These are phyloP conservation scores for Apiospora malaysiana DNA, from an alignment of 2,329 filamentous ascomycete genomes.

Conservation along the genomic window DNA sequence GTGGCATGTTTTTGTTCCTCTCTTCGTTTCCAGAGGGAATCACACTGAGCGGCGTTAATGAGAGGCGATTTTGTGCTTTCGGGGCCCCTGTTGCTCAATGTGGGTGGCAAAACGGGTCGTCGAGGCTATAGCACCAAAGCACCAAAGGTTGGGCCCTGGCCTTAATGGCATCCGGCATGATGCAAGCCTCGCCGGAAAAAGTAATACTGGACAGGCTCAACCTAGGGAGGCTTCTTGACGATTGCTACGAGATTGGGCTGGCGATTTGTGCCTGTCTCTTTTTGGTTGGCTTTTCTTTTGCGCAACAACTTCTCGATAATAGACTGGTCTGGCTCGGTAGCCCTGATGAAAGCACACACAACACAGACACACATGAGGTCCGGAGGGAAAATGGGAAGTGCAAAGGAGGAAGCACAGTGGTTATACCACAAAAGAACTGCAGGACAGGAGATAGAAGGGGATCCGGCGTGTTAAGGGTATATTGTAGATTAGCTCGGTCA, in stretches of 20 bases:
- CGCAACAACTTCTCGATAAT: constrained; percentile 8
- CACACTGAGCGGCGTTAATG: constrained; percentile 23
- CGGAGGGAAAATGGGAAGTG: background rate
- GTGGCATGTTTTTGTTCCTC: constrained; percentile 28
- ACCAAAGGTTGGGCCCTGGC: background rate
- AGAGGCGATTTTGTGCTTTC: constrained; percentile 20
- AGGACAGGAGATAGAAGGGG: constrained; percentile 12
- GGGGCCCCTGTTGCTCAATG: background rate
- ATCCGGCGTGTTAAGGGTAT: background rate
- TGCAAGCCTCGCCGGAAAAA: constrained; percentile 15
- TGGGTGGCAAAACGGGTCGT: constrained; percentile 1
- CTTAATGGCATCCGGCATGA: constrained; percentile 21
- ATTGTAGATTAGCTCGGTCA: constrained; percentile 18
- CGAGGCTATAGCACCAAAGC: background rate
- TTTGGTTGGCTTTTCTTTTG: constrained; percentile 18
- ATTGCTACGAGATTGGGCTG: constrained; percentile 2
- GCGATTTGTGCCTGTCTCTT: background rate
- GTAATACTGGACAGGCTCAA: constrained; percentile 6
- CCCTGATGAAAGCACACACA: constrained; percentile 20
- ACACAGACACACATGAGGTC: constrained; percentile 15
- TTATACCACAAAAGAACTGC: constrained; percentile 10
- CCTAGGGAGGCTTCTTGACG: background rate
- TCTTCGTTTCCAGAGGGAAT: constrained; percentile 21
- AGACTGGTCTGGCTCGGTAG: constrained; percentile 23
- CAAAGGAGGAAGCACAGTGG: background rate